Percentiles rank a stretch among this genome's conserved stretches.
Conservation (phyloP, 1,284 basidiomycete species). For the Blastosporella zonata region DNA sequence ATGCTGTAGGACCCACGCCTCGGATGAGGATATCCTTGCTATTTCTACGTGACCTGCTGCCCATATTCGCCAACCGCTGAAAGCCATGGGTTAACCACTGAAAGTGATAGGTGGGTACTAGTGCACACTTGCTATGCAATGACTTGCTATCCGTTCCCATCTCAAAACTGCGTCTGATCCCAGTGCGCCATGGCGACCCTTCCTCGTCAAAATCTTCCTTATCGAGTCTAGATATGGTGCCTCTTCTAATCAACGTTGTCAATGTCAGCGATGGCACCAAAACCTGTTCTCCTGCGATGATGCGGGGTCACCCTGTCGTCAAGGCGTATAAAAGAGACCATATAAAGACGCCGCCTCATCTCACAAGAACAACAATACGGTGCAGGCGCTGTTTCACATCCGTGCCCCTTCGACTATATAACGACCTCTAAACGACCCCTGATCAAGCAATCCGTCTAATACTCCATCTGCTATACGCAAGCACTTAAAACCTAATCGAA, state of each 20-base stretch:
- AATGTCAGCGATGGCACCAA: background rate
- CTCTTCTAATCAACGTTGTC: too few relatives aligned
- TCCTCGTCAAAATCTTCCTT: too few relatives aligned
- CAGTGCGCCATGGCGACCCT: background rate
- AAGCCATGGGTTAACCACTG: too few relatives aligned
- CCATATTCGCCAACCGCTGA: too few relatives aligned
- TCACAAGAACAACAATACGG: conserved; percentile 2
- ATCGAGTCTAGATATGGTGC: too few relatives aligned
- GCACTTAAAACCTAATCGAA: background rate
- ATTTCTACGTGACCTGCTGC: too few relatives aligned
- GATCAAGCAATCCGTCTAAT: background rate
- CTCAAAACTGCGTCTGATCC: background rate
- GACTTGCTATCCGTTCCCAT: background rate
- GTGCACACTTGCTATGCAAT: too few relatives aligned
- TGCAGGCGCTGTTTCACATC: conserved; percentile 12
- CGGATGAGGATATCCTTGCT: too few relatives aligned
- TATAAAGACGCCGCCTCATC: conserved; percentile 3
- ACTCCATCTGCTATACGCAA: background rate
- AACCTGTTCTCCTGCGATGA: background rate
- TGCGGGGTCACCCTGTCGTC: background rate
- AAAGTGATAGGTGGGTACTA: too few relatives aligned
- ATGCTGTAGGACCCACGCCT: too few relatives aligned
- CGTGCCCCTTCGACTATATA: conserved; percentile 3
- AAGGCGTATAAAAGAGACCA: background rate
- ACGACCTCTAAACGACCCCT: conserved; percentile 9